Evolutionary conservation across 2,329 filamentous ascomycete genomes (phyloP), one percentile per base, ranked within the genome.

Genomic region (Claviceps sorghi): DNA sequence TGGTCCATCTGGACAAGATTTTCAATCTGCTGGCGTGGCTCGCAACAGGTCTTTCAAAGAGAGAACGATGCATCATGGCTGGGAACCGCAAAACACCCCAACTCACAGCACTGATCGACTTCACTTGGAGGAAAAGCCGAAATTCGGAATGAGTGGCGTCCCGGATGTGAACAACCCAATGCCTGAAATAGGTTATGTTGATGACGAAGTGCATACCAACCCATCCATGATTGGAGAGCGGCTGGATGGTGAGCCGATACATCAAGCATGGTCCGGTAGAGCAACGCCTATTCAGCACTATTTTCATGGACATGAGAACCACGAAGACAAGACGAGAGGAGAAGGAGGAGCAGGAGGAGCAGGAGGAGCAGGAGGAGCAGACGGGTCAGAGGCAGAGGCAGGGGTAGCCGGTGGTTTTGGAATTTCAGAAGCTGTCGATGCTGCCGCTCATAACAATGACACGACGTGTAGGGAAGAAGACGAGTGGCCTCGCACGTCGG

Each of bases 211-310:
- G 17, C 83, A 80, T 46, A 95, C 89, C 19, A 94, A 94, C 62
- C 88, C 88, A 2, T 95, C 90, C 0, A 76, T 90, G 49, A 81
- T 94, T 42, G 79, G 89, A 58, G 88, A 86, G 19, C 83, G 83
- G 1, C 77, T 85, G 49, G 82, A 80, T 49, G 80, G 78, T 2
- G 61, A 67, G 30, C 52, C 57, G 19, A 57, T 54, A 7, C 56
- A 58, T 36, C 73, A 76, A 49, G 71, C 75, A 51, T 82, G 78
- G 73, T 73, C 74, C 34, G 78, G 78, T 52, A 72, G 78, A 52
- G 67, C 72, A 11, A 81, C 79, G 1, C 78, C 79, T 2, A 69
- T 65, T 1, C 64, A 63, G 46, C 58, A 53, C 45, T 60, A 64
- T 21, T 55, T 65, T 22, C 55, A 66, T 53, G 52, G 65, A 66